phyloP scores from a whole-genome alignment of 2,329 filamentous ascomycete genomes.

The Exophiala sp. region DNA sequence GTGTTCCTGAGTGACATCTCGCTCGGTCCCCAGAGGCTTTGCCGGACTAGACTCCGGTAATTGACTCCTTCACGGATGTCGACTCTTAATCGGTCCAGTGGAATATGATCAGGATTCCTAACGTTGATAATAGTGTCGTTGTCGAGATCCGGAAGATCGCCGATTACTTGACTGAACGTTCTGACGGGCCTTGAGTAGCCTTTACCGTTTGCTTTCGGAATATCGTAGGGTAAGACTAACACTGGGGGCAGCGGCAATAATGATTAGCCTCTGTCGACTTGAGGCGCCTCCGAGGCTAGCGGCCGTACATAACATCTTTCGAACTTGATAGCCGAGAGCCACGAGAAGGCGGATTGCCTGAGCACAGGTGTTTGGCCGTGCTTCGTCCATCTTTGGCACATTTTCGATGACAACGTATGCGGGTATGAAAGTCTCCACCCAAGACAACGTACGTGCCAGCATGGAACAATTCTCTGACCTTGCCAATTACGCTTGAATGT shows the following conservation, averaged over 20 bases:
- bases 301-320: conserved; percentile 65
- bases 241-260: conserved; percentile 68
- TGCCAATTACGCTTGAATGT: conserved; percentile 50
- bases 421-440: conserved; percentile 70
- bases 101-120: conserved; percentile 64
- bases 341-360: conserved; percentile 71
- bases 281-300: conserved; percentile 68
- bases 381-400: conserved; percentile 62
- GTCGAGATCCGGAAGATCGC: conserved; percentile 60
- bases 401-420: conserved; percentile 77
- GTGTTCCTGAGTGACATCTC: conserved; percentile 21
- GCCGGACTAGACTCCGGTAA: conserved; percentile 48
- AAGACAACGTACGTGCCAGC: conserved; percentile 71
- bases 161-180: conserved; percentile 52
- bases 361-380: conserved; percentile 61
- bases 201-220: conserved; percentile 63
- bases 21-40: conserved; percentile 56
- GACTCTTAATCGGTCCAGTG: conserved; percentile 41
- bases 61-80: conserved; percentile 6
- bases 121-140: conserved; percentile 63
- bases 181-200: conserved; percentile 27
- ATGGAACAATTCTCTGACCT: conserved; percentile 70
- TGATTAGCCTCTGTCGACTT: conserved; percentile 63
- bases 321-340: conserved; percentile 72
- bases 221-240: conserved; percentile 54